These are phyloP conservation scores for Candida parachauliodes DNA, from an alignment of 805 yeast genomes.

Conservation along the genomic window DNA sequence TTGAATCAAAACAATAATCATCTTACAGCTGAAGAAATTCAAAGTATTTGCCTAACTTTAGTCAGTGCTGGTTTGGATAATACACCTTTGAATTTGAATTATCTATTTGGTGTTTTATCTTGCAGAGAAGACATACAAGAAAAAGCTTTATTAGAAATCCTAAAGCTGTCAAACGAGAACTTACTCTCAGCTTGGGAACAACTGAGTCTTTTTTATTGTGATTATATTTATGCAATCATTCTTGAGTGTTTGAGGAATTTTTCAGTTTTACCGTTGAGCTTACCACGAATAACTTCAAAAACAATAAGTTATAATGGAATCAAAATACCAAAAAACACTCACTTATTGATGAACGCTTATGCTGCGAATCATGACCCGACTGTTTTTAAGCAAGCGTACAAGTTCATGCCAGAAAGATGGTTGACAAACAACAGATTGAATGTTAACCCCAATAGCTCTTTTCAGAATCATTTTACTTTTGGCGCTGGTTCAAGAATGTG, in stretches of 20 bases:
- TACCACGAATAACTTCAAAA: conserved; percentile 61
- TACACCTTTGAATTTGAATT: conserved; percentile 58
- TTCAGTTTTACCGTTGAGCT: conserved; percentile 62
- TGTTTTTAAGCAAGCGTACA: conserved; percentile 40
- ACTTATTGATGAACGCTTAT: conserved; percentile 62
- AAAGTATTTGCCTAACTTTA: conserved; percentile 66
- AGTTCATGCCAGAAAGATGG: conserved; percentile 54
- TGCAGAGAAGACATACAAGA: conserved; percentile 30
- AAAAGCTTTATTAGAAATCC: conserved; percentile 40
- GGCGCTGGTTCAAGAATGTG: conserved; percentile 76
- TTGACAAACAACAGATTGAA: conserved; percentile 23
- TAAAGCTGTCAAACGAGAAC: conserved; percentile 27
- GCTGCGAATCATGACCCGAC: conserved; percentile 64
- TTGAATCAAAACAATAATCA: background rate
- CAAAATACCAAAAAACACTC: conserved; percentile 53
- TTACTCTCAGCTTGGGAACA: conserved; percentile 32
- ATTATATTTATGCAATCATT: conserved; percentile 53
- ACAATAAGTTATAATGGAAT: conserved; percentile 36
- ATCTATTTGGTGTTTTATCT: conserved; percentile 56
- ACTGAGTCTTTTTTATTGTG: conserved; percentile 11
- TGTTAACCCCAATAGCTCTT: conserved; percentile 5
- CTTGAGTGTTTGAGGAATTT: conserved; percentile 61
- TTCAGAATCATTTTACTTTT: conserved; percentile 46
- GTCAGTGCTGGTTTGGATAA: conserved; percentile 79
- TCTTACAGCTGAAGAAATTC: conserved; percentile 38